These are phyloP conservation scores for Coemansia reversa DNA, from an alignment of 192 early-diverging fungal species.

Conservation along the genomic window DNA sequence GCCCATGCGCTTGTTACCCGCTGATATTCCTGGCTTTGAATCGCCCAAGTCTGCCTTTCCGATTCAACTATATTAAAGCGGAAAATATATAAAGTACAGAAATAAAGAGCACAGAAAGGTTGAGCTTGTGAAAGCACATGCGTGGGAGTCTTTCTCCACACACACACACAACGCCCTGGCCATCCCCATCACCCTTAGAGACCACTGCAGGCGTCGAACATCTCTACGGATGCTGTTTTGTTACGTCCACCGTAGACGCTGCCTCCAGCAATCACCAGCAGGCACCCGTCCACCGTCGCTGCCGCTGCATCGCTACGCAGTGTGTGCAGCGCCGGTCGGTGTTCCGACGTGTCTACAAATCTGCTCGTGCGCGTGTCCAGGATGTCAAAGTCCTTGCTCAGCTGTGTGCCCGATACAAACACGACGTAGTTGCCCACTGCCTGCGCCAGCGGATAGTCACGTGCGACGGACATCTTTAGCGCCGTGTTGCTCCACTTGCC, in stretches of 20 bases:
- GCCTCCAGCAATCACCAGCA: constrained; percentile 47
- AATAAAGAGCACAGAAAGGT: constrained; percentile 1
- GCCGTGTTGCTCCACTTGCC: constrained; percentile 38
- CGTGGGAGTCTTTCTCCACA: neutral
- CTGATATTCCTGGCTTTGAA: no score
- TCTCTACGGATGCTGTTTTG: constrained; percentile 47
- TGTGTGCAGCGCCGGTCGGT: constrained; percentile 38
- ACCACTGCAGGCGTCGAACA: constrained; percentile 40
- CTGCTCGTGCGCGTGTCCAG: constrained; percentile 29
- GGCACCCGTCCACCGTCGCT: constrained; percentile 32
- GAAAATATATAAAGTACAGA: neutral
- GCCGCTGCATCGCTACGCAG: constrained; percentile 37
- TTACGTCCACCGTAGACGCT: constrained; percentile 47
- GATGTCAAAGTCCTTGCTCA: constrained; percentile 48
- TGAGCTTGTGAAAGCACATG: neutral
- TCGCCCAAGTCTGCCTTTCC: no score
- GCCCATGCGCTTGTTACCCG: no score
- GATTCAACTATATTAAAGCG: neutral
- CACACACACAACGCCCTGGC: neutral
- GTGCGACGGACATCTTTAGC: constrained; percentile 32
- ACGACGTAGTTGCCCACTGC: constrained; percentile 47
- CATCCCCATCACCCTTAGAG: neutral
- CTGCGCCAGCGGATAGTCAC: constrained; percentile 47
- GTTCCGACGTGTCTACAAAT: constrained; percentile 23
- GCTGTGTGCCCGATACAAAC: constrained; percentile 34